These are phyloP conservation scores for Dendrothele bispora DNA, from an alignment of 768 basidiomycete genomes.

Conservation along the genomic window DNA sequence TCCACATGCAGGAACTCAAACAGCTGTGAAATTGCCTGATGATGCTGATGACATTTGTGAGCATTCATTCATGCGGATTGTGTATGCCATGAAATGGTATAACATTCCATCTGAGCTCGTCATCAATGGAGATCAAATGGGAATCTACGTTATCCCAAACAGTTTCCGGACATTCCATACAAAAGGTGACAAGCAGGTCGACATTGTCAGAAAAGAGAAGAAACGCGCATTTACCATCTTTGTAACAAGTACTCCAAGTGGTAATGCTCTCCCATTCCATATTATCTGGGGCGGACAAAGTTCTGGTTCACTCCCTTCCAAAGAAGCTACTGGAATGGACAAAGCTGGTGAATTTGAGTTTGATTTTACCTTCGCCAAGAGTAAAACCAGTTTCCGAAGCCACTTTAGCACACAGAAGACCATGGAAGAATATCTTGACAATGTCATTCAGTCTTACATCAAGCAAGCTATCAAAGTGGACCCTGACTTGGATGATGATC, in stretches of 20 bases:
- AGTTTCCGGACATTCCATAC: constrained; percentile 9
- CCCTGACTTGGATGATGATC: constrained; percentile 7
- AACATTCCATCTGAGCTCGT: constrained; percentile 12
- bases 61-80: constrained; percentile 4
- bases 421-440: constrained; percentile 21
- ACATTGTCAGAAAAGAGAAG: constrained; percentile 17
- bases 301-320: constrained; percentile 15
- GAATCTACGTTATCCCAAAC: constrained; percentile 1
- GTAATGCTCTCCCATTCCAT: constrained; percentile 31
- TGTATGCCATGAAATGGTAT: constrained; percentile 2
- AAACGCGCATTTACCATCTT: constrained; percentile 23
- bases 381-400: constrained; percentile 14
- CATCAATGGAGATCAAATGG: no score
- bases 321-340: constrained; percentile 8
- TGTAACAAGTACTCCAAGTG: constrained; percentile 21
- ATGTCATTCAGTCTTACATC: constrained; percentile 15
- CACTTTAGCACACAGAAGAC: constrained; percentile 27
- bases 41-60: constrained; percentile 3
- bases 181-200: constrained; percentile 15
- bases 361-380: constrained; percentile 20
- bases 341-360: constrained; percentile 15
- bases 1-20: background rate
- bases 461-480: constrained; percentile 8
- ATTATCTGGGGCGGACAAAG: constrained; percentile 24
- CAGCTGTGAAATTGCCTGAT: constrained; percentile 4